Percentiles rank a stretch among this genome's conserved stretches.
These are phyloP conservation scores for Xylaria acuta DNA, from an alignment of 495 filamentous ascomycete genomes.

Conservation along the genomic window DNA sequence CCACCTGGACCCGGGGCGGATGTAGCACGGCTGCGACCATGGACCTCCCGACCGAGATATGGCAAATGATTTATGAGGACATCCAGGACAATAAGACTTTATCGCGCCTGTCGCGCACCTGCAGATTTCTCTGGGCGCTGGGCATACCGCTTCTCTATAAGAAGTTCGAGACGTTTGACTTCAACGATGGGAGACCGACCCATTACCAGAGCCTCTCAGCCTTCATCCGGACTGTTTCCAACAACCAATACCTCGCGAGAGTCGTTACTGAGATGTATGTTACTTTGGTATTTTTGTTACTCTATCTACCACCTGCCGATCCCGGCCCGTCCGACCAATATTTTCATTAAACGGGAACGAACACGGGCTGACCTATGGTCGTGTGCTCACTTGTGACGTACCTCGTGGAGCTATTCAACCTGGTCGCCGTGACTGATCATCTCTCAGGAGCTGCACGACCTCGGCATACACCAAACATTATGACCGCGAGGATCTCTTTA, in stretches of 20 bases:
- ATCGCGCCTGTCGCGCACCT: conserved; percentile 24
- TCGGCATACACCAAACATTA: conserved; percentile 29
- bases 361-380: neutral
- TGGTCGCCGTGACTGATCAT: conserved; percentile 20
- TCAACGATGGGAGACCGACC: conserved; percentile 4
- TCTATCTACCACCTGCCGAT: neutral
- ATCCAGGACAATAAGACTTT: conserved; percentile 25
- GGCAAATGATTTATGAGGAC: conserved; percentile 30
- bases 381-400: conserved; percentile 13
- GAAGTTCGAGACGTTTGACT: conserved; percentile 22
- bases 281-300: neutral
- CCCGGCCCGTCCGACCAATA: neutral
- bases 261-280: conserved; percentile 28
- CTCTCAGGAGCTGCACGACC: conserved; percentile 26
- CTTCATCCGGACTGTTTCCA: conserved; percentile 25
- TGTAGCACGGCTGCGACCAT: conserved; percentile 6
- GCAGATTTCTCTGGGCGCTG: conserved; percentile 25
- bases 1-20: neutral
- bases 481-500: conserved; percentile 27
- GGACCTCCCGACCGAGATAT: conserved; percentile 30
- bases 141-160: conserved; percentile 26
- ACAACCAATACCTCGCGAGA: conserved; percentile 25
- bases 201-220: conserved; percentile 28
- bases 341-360: neutral
- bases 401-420: neutral